These are phyloP conservation scores for Trichomonascus vanleenenianus DNA, from an alignment of 805 yeast genomes.

Conservation along the genomic window DNA sequence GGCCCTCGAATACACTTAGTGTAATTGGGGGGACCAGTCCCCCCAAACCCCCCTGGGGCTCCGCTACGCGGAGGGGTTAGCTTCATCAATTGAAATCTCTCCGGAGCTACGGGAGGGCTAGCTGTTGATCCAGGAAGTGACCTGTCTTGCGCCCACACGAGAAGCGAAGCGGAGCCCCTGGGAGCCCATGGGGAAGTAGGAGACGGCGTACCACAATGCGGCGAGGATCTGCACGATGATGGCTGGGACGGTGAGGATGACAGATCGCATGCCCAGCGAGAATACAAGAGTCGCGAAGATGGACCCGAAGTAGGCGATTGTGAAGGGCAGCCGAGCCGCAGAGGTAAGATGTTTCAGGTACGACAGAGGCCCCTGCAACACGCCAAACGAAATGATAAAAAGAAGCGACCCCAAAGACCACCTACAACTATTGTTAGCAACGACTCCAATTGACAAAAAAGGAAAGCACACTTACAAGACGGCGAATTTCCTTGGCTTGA, in stretches of 20 bases:
- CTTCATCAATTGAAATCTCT: no score
- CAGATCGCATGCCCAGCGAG: slow-evolving; percentile 61
- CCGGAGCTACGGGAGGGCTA: slow-evolving; percentile 10
- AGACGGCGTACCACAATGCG: slow-evolving; percentile 80
- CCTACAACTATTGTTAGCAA: slow-evolving; percentile 3
- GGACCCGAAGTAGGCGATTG: slow-evolving; percentile 71
- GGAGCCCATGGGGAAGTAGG: slow-evolving; percentile 95
- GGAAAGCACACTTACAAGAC: slow-evolving; percentile 15
- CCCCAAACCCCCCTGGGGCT: no score
- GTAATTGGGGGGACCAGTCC: no score
- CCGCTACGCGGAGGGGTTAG: no score
- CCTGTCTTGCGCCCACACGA: slow-evolving; percentile 49
- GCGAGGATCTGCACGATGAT: slow-evolving; percentile 75
- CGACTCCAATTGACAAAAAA: background rate
- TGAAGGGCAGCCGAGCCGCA: slow-evolving; percentile 69
- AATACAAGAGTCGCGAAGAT: slow-evolving; percentile 72
- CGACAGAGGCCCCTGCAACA: slow-evolving; percentile 85
- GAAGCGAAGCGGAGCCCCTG: slow-evolving; percentile 57
- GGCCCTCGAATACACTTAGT: no score
- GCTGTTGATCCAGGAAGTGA: slow-evolving; percentile 35
- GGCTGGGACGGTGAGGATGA: slow-evolving; percentile 67
- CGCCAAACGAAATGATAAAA: slow-evolving; percentile 83
- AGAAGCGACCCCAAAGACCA: slow-evolving; percentile 91
- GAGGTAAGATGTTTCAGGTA: slow-evolving; percentile 70
- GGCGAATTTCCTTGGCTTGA: slow-evolving; percentile 89